phyloP scores from a whole-genome alignment of 1,139 yeast genomes.

The Debaryomyces sp. region DNA sequence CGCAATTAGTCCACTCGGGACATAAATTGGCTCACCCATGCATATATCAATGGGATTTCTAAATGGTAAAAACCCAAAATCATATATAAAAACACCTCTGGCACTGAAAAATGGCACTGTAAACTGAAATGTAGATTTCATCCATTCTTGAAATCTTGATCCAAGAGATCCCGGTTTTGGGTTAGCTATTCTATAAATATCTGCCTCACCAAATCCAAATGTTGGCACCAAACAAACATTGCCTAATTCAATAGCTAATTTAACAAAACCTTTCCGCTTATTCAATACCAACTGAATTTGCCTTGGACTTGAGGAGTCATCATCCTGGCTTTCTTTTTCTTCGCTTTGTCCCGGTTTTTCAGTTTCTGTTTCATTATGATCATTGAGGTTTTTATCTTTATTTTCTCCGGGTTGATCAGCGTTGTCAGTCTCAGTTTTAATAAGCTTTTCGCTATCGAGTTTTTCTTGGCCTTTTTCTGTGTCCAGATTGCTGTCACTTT shows the following conservation, averaged over 20 bases:
- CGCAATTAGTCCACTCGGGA: slow-evolving; percentile 50
- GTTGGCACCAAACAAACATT: slow-evolving; percentile 83
- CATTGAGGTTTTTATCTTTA: not conserved
- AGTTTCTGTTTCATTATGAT: not conserved
- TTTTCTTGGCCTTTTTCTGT: not conserved
- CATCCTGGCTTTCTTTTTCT: not conserved
- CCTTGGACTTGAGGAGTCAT: slow-evolving; percentile 6
- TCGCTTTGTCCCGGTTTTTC: not conserved
- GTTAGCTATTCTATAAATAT: slow-evolving; percentile 64
- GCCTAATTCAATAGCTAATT: slow-evolving; percentile 79
- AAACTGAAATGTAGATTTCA: slow-evolving; percentile 74
- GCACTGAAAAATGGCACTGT: slow-evolving; percentile 93
- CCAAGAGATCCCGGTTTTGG: slow-evolving; percentile 57
- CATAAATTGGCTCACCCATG: slow-evolving; percentile 78
- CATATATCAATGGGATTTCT: slow-evolving; percentile 80
- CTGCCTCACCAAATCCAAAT: slow-evolving; percentile 92
- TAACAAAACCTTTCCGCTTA: slow-evolving; percentile 86
- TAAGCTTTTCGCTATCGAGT: not conserved
- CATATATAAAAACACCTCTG: slow-evolving; percentile 89
- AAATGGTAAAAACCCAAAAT: slow-evolving; percentile 88
- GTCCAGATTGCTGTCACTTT: not conserved
- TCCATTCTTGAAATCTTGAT: slow-evolving; percentile 64
- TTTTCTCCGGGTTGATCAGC: slow-evolving; percentile 25
- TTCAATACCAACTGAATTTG: slow-evolving; percentile 60
- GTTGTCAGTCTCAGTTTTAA: slow-evolving; percentile 13